Conservation (phyloP, 1,284 basidiomycete genomes). For the Heimioporus retisporus region DNA sequence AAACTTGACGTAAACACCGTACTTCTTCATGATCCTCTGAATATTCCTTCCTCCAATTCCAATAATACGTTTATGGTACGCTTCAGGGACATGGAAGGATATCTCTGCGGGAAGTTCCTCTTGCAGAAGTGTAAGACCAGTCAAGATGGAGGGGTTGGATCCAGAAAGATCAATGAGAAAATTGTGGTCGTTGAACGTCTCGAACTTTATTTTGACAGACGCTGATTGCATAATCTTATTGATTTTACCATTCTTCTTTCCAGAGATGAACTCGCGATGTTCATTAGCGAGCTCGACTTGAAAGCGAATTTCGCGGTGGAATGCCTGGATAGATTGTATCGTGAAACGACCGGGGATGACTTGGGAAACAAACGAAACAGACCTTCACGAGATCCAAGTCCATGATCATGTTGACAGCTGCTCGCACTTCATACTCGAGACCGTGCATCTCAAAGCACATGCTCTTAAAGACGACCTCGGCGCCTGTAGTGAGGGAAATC, state of each 20-base stretch:
- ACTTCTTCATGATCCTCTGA: slow-evolving; percentile 99
- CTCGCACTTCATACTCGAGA: slow-evolving; percentile 92
- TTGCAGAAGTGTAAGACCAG: slow-evolving; percentile 91
- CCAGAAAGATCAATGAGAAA: slow-evolving; percentile 97
- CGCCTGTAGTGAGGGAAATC: slow-evolving; percentile 89
- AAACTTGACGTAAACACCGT: slow-evolving; percentile 99
- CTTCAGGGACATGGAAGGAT: slow-evolving; percentile 98
- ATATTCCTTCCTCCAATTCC: slow-evolving; percentile 99
- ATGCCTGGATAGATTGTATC: slow-evolving; percentile 61
- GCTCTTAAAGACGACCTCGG: slow-evolving; percentile 97
- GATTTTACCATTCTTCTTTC: slow-evolving; percentile 99
- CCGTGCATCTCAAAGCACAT: slow-evolving; percentile 99
- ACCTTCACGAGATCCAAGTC: slow-evolving; percentile 95
- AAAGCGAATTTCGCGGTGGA: slow-evolving; percentile 98
- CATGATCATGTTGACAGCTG: slow-evolving; percentile 88
- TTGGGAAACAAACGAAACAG: slow-evolving; percentile 11
- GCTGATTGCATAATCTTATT: slow-evolving; percentile 99
- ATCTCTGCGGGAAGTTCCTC: slow-evolving; percentile 99
- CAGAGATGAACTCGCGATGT: slow-evolving; percentile 98
- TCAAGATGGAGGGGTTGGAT: slow-evolving; percentile 84
- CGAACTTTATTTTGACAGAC: slow-evolving; percentile 98
- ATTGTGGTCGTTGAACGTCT: slow-evolving; percentile 99
- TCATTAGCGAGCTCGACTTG: slow-evolving; percentile 99
- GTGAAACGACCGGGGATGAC: slow-evolving; percentile 10
- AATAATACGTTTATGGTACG: slow-evolving; percentile 99